Evolutionary conservation across 2,329 filamentous ascomycete species (phyloP), one percentile per base, ranked within the genome.

Genomic region (Madurella mycetomatis): DNA sequence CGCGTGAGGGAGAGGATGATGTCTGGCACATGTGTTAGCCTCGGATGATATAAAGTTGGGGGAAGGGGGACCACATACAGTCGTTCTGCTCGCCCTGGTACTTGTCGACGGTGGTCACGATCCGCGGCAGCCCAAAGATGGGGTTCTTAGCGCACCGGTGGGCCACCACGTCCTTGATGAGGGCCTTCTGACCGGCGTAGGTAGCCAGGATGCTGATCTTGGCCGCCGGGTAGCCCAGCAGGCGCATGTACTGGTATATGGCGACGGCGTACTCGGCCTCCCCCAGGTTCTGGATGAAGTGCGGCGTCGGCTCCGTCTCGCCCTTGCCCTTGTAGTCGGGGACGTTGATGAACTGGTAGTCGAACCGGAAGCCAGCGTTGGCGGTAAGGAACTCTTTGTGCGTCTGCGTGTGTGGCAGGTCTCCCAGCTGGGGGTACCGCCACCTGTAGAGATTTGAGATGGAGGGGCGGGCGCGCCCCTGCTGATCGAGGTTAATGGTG

Each of bases 71-170:
- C 34, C 53, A 83, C 88, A 79, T 79, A 94, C 90, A 97, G 67
- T 99, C 94, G 72, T 99, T 99, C 73, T 99, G 94, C 76, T 99
- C 94, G 69, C 94, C 95, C 75, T 99, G 94, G 67, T 97, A 99
- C 70, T 96, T 96, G 75, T 99, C 94, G 59, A 99, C 92, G 5
- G 95, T 99, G 3, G 90, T 92, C 30, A 99, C 90, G 50, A 88
- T 86, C 70, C 86, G 88, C 16, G 94, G 94, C 70, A 96, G 75
- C 9, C 92, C 92, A 72, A 99, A 99, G 17, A 97, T 75, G 2
- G 85, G 75, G 64, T 91, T 95, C 64, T 83, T 87, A 39, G 85
- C 86, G 70, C 94, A 99, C 55, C 94, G 82, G 67, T 95, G 89
- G 13, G 75, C 76, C 49, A 99, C 73, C 3, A 99, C 90, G 70